Evolutionary conservation across 441 rosid genomes (phyloP).

Genomic region (Bocquillonia castaneifolia): DNA sequence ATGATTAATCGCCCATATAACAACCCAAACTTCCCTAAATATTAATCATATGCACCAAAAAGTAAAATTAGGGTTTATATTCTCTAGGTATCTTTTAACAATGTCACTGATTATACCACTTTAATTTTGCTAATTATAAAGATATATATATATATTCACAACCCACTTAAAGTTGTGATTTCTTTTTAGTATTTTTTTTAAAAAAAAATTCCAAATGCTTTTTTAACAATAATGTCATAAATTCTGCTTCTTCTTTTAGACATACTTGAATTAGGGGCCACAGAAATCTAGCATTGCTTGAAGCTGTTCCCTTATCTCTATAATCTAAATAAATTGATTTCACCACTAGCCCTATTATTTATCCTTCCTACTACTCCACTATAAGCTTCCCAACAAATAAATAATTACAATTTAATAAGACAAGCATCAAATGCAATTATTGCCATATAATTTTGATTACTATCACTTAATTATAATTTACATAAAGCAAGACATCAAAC

Average conservation of each 20-base stretch:
- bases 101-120: not conserved
- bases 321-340: not conserved
- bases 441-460: not conserved
- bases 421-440: slow-evolving; percentile 14
- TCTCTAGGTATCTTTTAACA: slow-evolving; percentile 14
- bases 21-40: not conserved
- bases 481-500: not conserved
- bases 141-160: not conserved
- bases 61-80: slow-evolving; percentile 5
- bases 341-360: slow-evolving; percentile 5
- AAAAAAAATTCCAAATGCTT: not conserved
- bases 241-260: not conserved
- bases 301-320: slow-evolving; percentile 21
- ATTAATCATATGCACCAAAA: not conserved
- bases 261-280: slow-evolving; percentile 17
- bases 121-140: not conserved
- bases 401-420: slow-evolving; percentile 8
- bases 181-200: not conserved
- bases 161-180: not conserved
- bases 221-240: not conserved
- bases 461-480: not conserved
- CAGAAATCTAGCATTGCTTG: slow-evolving; percentile 24
- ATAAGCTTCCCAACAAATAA: slow-evolving; percentile 22
- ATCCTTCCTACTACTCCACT: slow-evolving; percentile 13
- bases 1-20: not conserved